These are phyloP conservation scores for Albugo laibachii DNA, from an alignment of 352 stramenopile genomes.

Conservation along the genomic window DNA sequence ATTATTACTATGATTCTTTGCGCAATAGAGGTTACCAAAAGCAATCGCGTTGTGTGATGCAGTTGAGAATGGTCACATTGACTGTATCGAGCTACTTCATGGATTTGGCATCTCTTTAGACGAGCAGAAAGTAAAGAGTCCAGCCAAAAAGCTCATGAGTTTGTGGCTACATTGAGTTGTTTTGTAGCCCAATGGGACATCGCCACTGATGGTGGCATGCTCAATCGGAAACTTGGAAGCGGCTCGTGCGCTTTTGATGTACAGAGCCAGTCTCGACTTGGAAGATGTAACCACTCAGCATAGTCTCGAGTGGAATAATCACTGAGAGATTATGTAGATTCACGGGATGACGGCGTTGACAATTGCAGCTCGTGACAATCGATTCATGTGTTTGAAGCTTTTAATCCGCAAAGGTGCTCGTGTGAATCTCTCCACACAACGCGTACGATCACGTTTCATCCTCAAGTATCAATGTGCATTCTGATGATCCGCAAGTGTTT, in stretches of 20 bases:
- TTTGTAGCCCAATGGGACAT: constrained; percentile 49
- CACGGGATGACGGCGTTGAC: constrained; percentile 68
- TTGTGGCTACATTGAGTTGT: constrained; percentile 1
- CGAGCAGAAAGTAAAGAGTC: constrained; percentile 46
- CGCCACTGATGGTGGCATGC: constrained; percentile 66
- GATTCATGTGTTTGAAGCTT: constrained; percentile 37
- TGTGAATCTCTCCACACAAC: constrained; percentile 67
- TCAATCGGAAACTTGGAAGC: constrained; percentile 76
- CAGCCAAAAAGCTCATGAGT: constrained; percentile 1
- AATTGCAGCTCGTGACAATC: constrained; percentile 50
- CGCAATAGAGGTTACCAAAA: constrained; percentile 40
- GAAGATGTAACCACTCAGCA: constrained; percentile 35
- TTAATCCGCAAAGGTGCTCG: constrained; percentile 60
- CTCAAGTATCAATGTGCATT: too few species aligned
- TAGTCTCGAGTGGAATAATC: background rate
- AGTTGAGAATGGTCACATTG: constrained; percentile 58
- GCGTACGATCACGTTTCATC: constrained; percentile 16
- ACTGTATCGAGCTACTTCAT: constrained; percentile 67
- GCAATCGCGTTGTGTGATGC: constrained; percentile 62
- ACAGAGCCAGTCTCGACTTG: constrained; percentile 59
- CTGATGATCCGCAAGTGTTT: background rate
- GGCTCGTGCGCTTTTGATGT: constrained; percentile 60
- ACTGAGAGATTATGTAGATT: constrained; percentile 16
- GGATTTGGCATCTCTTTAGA: constrained; percentile 60
- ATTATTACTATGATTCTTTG: constrained; percentile 1